Evolutionary conservation across 164 flowering plant species (phyloP).

Genomic region (Vitis rupestris): DNA sequence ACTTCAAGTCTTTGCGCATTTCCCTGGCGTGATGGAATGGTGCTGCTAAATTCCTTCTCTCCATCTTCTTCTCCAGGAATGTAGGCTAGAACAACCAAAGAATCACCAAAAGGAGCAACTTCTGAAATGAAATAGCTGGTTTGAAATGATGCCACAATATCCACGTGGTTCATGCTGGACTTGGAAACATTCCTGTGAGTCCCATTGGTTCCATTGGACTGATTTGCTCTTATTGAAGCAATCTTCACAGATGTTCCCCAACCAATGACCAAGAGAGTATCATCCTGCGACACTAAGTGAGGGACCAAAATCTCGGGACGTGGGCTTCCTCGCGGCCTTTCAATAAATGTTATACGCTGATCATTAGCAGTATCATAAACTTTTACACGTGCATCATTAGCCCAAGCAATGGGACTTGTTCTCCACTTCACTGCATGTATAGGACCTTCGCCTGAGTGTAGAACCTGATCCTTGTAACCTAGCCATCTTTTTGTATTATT

Average conservation of each 20-base stretch:
- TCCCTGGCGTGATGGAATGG: slow-evolving; percentile 81
- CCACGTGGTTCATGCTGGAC: slow-evolving; percentile 74
- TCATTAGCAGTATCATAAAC: slow-evolving; percentile 92
- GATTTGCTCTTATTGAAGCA: slow-evolving; percentile 63
- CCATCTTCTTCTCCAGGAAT: slow-evolving; percentile 87
- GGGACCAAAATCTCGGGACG: slow-evolving; percentile 89
- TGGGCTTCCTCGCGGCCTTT: slow-evolving; percentile 91
- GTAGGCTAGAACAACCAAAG: slow-evolving; percentile 93
- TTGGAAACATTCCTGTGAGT: slow-evolving; percentile 40
- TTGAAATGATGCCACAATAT: slow-evolving; percentile 96
- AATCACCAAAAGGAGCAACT: slow-evolving; percentile 96
- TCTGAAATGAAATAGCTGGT: slow-evolving; percentile 95
- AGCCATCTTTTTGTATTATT: slow-evolving; percentile 81
- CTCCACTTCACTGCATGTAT: slow-evolving; percentile 97
- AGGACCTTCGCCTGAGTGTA: slow-evolving; percentile 99
- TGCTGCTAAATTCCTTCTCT: slow-evolving; percentile 72
- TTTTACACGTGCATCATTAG: slow-evolving; percentile 96
- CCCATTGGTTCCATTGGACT: slow-evolving; percentile 56
- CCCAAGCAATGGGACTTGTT: slow-evolving; percentile 92
- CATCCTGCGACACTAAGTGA: slow-evolving; percentile 99
- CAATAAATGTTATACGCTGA: slow-evolving; percentile 91
- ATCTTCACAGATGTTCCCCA: slow-evolving; percentile 97
- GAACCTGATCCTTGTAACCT: slow-evolving; percentile 92
- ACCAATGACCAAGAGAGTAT: slow-evolving; percentile 83
- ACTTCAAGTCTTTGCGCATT: slow-evolving; percentile 99